Percentiles rank a stretch among this genome's conserved stretches.
Evolutionary conservation across 192 early-diverging fungal species (phyloP).

Genomic region (Gonapodya sp.): DNA sequence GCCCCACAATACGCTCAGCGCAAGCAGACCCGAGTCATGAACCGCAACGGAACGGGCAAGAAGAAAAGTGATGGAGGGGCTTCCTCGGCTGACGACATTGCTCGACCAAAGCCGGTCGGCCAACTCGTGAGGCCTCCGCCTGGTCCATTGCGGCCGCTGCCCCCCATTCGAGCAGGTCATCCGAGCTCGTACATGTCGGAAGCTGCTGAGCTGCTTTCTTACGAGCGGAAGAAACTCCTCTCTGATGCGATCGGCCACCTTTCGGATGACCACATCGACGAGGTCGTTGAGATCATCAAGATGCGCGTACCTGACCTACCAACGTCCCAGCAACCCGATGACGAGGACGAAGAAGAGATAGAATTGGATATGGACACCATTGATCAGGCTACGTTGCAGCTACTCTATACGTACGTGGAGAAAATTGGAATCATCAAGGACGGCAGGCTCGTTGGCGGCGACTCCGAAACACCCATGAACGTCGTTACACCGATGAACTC

Average conservation of each 20-base stretch:
- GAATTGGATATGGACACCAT: constrained; percentile 9
- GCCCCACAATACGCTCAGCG: not conserved
- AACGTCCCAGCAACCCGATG: not conserved
- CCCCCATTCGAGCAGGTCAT: not conserved
- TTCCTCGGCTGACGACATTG: not conserved
- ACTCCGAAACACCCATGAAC: not conserved
- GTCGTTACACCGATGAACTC: not conserved
- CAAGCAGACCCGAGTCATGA: not conserved
- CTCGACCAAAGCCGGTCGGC: not conserved
- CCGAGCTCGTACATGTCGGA: not conserved
- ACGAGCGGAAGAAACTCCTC: constrained; percentile 2
- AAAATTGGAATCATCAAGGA: not conserved
- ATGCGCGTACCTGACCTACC: not conserved
- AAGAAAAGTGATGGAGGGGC: constrained; percentile 3
- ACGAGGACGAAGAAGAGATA: not conserved
- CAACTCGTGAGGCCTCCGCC: not conserved
- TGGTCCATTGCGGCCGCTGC: not conserved
- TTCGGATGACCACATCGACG: not conserved
- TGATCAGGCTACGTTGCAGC: not conserved
- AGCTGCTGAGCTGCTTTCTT: not conserved
- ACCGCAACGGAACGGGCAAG: not conserved
- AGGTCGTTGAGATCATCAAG: constrained; percentile 5
- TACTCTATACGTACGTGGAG: not conserved
- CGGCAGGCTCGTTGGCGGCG: not conserved
- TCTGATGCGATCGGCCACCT: not conserved